Evolutionary conservation across 768 basidiomycete genomes (phyloP).

Genomic region (button mushroom (Agaricus bisporus)): DNA sequence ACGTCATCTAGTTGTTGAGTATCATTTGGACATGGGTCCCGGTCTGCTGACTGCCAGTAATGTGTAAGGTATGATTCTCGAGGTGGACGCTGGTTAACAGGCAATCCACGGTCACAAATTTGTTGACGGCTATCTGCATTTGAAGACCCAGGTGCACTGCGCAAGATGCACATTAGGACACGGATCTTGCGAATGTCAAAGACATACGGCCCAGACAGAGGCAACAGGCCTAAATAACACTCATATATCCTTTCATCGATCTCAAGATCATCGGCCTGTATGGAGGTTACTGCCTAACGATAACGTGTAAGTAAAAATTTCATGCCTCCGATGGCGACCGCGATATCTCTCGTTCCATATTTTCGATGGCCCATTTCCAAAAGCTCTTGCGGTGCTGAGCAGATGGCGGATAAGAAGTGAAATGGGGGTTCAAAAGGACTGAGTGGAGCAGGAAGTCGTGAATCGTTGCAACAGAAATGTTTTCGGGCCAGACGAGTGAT

Average conservation of each 20-base stretch:
- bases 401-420: slow-evolving; percentile 57
- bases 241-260: slow-evolving; percentile 63
- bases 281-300: not conserved
- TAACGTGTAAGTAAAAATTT: not conserved
- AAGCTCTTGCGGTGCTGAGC: slow-evolving; percentile 54
- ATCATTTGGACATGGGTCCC: not conserved
- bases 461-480: slow-evolving; percentile 29
- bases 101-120: slow-evolving; percentile 21
- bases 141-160: slow-evolving; percentile 18
- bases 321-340: slow-evolving; percentile 38
- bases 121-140: slow-evolving; percentile 16
- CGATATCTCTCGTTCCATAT: slow-evolving; percentile 40
- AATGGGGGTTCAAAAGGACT: slow-evolving; percentile 48
- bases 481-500: slow-evolving; percentile 32
- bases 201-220: slow-evolving; percentile 28
- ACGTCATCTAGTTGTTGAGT: slow-evolving; percentile 15
- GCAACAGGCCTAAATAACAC: slow-evolving; percentile 46
- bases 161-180: slow-evolving; percentile 3
- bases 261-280: slow-evolving; percentile 43
- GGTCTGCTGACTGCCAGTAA: slow-evolving; percentile 41
- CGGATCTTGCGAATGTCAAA: not conserved
- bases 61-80: slow-evolving; percentile 59
- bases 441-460: slow-evolving; percentile 50
- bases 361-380: slow-evolving; percentile 66
- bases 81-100: slow-evolving; percentile 29